A percentile compares a stretch with the other conserved stretches of the same genome.
Conservation (phyloP, 441 rosid species). For the Raphanus hybrid region DNA sequence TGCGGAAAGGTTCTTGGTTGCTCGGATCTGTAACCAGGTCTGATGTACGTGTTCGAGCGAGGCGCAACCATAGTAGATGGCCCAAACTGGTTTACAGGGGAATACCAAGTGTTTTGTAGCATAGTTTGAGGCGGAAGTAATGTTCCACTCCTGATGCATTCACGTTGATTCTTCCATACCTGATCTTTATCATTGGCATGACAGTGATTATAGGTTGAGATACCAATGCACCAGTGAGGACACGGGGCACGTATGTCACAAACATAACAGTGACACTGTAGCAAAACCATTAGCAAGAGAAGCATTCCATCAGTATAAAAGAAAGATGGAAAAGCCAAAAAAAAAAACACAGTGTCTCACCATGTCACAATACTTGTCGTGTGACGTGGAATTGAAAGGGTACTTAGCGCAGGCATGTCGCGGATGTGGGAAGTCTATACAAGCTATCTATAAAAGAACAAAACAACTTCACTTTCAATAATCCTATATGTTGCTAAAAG, state of each 20-base stretch:
- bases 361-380: slow-evolving; percentile 65
- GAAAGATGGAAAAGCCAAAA: neutral
- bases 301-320: neutral
- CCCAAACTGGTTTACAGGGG: slow-evolving; percentile 26
- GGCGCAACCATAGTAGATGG: slow-evolving; percentile 1
- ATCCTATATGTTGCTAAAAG: neutral
- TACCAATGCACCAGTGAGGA: slow-evolving; percentile 62
- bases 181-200: slow-evolving; percentile 79
- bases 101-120: slow-evolving; percentile 17
- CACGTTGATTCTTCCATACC: slow-evolving; percentile 65
- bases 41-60: slow-evolving; percentile 34
- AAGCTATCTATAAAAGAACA: slow-evolving; percentile 67
- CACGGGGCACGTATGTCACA: slow-evolving; percentile 90
- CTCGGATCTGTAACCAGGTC: slow-evolving; percentile 29
- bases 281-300: slow-evolving; percentile 9
- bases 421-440: slow-evolving; percentile 88
- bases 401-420: slow-evolving; percentile 77
- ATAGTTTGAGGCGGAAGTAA: slow-evolving; percentile 23
- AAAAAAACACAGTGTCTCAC: slow-evolving; percentile 39
- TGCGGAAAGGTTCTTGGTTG: slow-evolving; percentile 18
- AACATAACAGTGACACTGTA: slow-evolving; percentile 89
- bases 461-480: neutral
- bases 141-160: slow-evolving; percentile 47
- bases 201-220: slow-evolving; percentile 61
- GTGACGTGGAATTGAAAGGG: slow-evolving; percentile 64